Base-by-base conservation (phyloP, 306 rosid genomes). In the Quercus dentata region DNA sequence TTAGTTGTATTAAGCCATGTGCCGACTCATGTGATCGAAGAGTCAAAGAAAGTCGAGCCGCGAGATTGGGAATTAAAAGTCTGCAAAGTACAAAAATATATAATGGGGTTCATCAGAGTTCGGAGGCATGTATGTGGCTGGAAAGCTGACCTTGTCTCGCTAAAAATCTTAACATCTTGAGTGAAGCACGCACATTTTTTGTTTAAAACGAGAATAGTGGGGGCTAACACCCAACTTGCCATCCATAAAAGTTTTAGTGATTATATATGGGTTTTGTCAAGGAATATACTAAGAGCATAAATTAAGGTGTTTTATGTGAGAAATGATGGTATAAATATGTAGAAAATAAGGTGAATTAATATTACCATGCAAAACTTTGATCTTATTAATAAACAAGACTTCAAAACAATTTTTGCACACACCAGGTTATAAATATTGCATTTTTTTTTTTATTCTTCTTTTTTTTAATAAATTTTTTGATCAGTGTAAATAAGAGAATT, bases 1-100 rank as follows among this genome's bases (percentile, higher is more conserved):
- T 35, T n/a, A 81, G 64, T 15, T 75, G 64, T 28, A 54, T 27
- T n/a, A 46, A 31, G 57, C 76, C 90, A 73, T 72, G 84, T 85
- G 82, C 35, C 23, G 54, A 58, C 71, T 10, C 65, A 78, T 82
- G 41, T 61, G 69, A 59, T 23, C n/a, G 11, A 56, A 80, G 28
- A 61, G 71, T 68, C 64, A 74, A 69, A 31, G 30, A 55, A 44
- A 33, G 3, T 21, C 13, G 2, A 58, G 65, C 65, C 31, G 65
- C 65, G 21, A 58, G 11, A 58, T n/a, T 6, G 27, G 21, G 9
- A 15, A 6, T 17, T 6, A 21, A 20, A 61, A 13, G 35, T 31
- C 8, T 27, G 6, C 33, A 27, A 13, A 25, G 33, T 3, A 23
- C 67, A 59, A 61, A 61, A 23, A 49, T 12, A 49, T 4, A 58